Evolutionary conservation across 176 grass and related monocot species (phyloP).

Genomic region (Ananas comosus): DNA sequence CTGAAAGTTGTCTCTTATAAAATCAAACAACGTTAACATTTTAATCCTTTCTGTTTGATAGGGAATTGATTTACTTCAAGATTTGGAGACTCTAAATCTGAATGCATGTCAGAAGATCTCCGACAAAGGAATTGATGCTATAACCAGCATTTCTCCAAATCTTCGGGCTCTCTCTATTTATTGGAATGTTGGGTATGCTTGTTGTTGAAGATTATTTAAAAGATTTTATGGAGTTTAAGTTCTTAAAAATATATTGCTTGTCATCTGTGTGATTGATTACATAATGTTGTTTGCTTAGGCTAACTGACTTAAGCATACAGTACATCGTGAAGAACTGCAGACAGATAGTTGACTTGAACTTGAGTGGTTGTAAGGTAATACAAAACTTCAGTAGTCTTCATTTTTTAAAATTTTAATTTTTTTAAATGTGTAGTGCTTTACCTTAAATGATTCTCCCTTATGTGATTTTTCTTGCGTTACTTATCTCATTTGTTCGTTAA

Average conservation of each 20-base stretch:
- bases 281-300: constrained; percentile 28
- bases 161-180: constrained; percentile 49
- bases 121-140: constrained; percentile 74
- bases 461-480: constrained; percentile 2
- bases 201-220: constrained; percentile 14
- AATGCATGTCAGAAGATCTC: constrained; percentile 86
- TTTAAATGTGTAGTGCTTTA: neutral
- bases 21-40: constrained; percentile 4
- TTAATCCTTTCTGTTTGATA: constrained; percentile 22
- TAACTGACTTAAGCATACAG: constrained; percentile 52
- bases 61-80: constrained; percentile 40
- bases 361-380: constrained; percentile 94
- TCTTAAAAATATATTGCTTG: no score
- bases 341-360: constrained; percentile 57
- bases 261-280: neutral
- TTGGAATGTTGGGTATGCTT: constrained; percentile 85
- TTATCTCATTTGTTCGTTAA: no score
- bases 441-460: neutral
- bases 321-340: constrained; percentile 61
- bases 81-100: constrained; percentile 61
- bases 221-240: neutral
- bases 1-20: neutral
- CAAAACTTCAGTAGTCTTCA: neutral
- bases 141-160: constrained; percentile 55
- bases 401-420: constrained; percentile 13